Conservation (phyloP, 2,329 filamentous ascomycete species). For the Colletotrichum falcatum region DNA sequence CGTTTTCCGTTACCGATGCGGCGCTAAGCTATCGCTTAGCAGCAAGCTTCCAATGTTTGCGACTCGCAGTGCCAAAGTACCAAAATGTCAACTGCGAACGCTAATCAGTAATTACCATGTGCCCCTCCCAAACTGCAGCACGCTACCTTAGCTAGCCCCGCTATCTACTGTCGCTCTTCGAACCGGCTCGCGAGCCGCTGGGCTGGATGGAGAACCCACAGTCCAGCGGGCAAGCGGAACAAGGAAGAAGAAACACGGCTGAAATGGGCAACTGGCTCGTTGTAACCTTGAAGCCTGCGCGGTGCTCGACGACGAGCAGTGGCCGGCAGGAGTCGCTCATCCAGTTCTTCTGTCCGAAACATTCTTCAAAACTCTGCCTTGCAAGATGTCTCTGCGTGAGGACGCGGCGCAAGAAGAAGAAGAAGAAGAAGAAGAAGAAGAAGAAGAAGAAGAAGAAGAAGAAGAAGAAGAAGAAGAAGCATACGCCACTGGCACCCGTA, state of each 20-base stretch:
- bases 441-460: too few relatives aligned
- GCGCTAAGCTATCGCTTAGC: slow-evolving; percentile 25
- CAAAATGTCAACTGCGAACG: not conserved
- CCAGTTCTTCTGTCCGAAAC: not conserved
- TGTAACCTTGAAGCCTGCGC: not conserved
- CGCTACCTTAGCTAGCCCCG: slow-evolving; percentile 28
- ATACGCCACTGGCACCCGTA: not conserved
- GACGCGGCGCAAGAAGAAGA: too few relatives aligned
- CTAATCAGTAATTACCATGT: slow-evolving; percentile 1
- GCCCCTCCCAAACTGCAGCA: slow-evolving; percentile 19
- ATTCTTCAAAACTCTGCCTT: not conserved
- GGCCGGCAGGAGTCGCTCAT: not conserved
- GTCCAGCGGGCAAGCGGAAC: slow-evolving; percentile 7
- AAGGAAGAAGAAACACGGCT: slow-evolving; percentile 8
- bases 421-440: too few relatives aligned
- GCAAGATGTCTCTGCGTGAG: not conserved
- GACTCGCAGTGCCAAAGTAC: not conserved
- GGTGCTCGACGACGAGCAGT: not conserved
- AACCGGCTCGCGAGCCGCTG: slow-evolving; percentile 39
- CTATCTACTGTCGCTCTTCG: slow-evolving; percentile 35
- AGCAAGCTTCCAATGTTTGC: slow-evolving; percentile 28
- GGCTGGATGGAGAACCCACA: not conserved
- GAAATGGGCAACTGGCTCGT: slow-evolving; percentile 27
- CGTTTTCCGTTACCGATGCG: slow-evolving; percentile 18
- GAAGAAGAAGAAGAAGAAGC: too few relatives aligned